Evolutionary conservation across 306 rosid genomes (phyloP).

Genomic region (Fragaria ananassa): DNA sequence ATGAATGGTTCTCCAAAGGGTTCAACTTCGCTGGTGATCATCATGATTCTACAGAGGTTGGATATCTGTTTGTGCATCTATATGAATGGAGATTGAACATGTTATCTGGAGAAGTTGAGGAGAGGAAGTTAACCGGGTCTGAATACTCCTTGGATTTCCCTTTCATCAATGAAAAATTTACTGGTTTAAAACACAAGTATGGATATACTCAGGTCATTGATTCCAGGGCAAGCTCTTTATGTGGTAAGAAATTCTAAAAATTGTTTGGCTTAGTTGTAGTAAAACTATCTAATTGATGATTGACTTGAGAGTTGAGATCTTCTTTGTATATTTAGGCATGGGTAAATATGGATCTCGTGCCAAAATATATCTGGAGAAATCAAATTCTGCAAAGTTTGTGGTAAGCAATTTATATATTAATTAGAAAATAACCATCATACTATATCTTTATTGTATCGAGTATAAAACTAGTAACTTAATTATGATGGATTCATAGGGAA

Average conservation of each 20-base stretch:
- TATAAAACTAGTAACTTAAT: neutral
- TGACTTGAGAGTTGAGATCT: neutral
- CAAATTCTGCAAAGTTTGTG: neutral
- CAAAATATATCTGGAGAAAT: slow-evolving; percentile 50
- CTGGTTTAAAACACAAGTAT: slow-evolving; percentile 46
- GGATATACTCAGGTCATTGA: slow-evolving; percentile 60
- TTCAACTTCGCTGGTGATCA: neutral
- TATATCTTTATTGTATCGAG: no score
- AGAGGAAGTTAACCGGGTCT: slow-evolving; percentile 35
- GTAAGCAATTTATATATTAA: neutral
- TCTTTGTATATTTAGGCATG: slow-evolving; percentile 23
- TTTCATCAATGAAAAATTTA: slow-evolving; percentile 42
- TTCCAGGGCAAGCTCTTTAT: slow-evolving; percentile 33
- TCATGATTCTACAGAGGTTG: neutral
- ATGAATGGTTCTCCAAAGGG: slow-evolving; percentile 31
- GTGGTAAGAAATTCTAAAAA: slow-evolving; percentile 27
- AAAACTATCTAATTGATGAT: neutral
- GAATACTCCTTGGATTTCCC: slow-evolving; percentile 61
- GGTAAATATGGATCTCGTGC: slow-evolving; percentile 55
- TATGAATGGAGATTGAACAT: slow-evolving; percentile 67
- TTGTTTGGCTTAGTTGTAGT: neutral
- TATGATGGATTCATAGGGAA: neutral
- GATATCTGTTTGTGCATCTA: slow-evolving; percentile 26
- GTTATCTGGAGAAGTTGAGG: slow-evolving; percentile 49
- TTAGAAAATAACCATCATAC: neutral